A percentile compares a stretch with the other conserved stretches of the same genome.
Conservation (phyloP, 116 monocot genomes). For the Cymodocea nodosa region DNA sequence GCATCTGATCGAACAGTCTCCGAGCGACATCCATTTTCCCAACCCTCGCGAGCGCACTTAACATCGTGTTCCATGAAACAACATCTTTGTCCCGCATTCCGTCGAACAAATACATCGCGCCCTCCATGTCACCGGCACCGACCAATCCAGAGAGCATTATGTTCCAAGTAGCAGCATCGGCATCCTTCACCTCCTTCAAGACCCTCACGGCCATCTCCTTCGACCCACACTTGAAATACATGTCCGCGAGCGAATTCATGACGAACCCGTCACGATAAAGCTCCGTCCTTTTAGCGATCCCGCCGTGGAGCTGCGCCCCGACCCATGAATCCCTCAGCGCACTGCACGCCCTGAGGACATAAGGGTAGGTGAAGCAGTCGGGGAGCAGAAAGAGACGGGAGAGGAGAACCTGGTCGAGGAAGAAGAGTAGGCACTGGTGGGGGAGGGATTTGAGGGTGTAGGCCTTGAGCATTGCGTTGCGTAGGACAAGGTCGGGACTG, state of each 20-base stretch:
- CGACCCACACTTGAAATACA: constrained; percentile 31
- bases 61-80: constrained; percentile 30
- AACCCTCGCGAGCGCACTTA: constrained; percentile 18
- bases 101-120: constrained; percentile 20
- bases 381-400: constrained; percentile 7
- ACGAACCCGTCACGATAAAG: constrained; percentile 13
- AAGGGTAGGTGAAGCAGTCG: constrained; percentile 25
- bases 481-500: constrained; percentile 23
- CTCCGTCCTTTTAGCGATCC: constrained; percentile 10
- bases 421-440: constrained; percentile 13
- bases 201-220: constrained; percentile 8
- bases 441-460: constrained; percentile 12
- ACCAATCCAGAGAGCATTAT: constrained; percentile 22
- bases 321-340: constrained; percentile 2
- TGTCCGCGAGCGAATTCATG: constrained; percentile 23
- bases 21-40: constrained; percentile 15
- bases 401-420: constrained; percentile 6
- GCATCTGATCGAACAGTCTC: constrained; percentile 26
- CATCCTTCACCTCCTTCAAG: constrained; percentile 1
- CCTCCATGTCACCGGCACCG: constrained; percentile 9
- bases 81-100: constrained; percentile 28
- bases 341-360: constrained; percentile 26
- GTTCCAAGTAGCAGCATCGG: constrained; percentile 21
- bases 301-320: constrained; percentile 22
- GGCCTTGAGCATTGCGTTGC: constrained; percentile 24